These are phyloP conservation scores for Viola pubescens DNA, from an alignment of 441 rosid species.

Conservation along the genomic window DNA sequence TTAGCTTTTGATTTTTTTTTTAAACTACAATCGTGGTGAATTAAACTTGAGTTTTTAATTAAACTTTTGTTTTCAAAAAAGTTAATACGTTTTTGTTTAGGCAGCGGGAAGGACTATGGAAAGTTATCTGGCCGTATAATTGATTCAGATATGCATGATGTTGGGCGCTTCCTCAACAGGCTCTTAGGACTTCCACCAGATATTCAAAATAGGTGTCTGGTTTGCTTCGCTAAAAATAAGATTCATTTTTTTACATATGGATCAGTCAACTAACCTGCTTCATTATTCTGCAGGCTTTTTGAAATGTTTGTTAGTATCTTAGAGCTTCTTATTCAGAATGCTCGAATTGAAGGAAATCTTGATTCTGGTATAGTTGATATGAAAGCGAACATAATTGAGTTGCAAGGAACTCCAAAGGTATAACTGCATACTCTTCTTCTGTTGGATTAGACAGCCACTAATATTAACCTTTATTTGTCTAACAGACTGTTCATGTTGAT, in stretches of 20 bases:
- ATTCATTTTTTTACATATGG: slow-evolving; percentile 8
- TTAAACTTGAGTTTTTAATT: too few species aligned
- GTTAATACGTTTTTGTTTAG: slow-evolving; percentile 32
- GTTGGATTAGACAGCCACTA: slow-evolving; percentile 14
- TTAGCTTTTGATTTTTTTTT: slow-evolving; percentile 8
- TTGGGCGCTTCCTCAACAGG: slow-evolving; percentile 93
- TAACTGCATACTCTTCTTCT: slow-evolving; percentile 22
- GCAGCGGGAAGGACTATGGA: slow-evolving; percentile 73
- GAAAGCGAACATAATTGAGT: slow-evolving; percentile 74
- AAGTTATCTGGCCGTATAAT: slow-evolving; percentile 87
- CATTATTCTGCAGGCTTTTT: slow-evolving; percentile 56
- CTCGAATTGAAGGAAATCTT: slow-evolving; percentile 90
- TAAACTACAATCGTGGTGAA: neutral
- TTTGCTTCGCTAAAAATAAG: slow-evolving; percentile 17
- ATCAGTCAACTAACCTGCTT: slow-evolving; percentile 18
- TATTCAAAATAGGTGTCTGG: slow-evolving; percentile 74
- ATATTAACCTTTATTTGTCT: slow-evolving; percentile 21
- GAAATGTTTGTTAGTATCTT: slow-evolving; percentile 87
- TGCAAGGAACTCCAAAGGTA: slow-evolving; percentile 87
- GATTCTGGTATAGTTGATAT: slow-evolving; percentile 95
- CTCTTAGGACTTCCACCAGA: slow-evolving; percentile 95
- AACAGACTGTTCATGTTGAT: slow-evolving; percentile 91
- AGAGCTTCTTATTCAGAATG: slow-evolving; percentile 89
- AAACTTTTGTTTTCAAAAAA: neutral
- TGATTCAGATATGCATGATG: slow-evolving; percentile 99